These are phyloP conservation scores for Phytophthora quininea DNA, from an alignment of 352 stramenopile species.

Conservation along the genomic window DNA sequence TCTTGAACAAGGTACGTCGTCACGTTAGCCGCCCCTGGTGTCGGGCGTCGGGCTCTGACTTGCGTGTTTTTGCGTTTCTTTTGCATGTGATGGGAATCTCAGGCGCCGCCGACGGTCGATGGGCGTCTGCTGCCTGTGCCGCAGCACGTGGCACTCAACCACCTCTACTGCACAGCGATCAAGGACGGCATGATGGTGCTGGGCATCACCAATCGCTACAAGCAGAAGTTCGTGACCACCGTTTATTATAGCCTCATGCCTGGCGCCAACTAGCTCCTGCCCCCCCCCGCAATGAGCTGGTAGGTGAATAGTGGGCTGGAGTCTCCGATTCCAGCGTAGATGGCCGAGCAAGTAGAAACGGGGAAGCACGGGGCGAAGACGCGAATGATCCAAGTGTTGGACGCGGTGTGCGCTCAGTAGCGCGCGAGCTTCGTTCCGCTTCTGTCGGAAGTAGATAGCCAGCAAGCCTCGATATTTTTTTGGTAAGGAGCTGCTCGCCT, in stretches of 20 bases:
- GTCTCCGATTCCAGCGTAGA: constrained; percentile 8
- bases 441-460: constrained; percentile 42
- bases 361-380: constrained; percentile 32
- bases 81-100: constrained; percentile 9
- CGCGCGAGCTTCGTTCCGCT: constrained; percentile 31
- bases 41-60: constrained; percentile 12
- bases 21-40: constrained; percentile 5
- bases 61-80: constrained; percentile 23
- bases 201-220: constrained; percentile 97
- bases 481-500: constrained; percentile 33
- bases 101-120: constrained; percentile 94
- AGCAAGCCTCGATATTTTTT: constrained; percentile 20
- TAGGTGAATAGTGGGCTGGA: constrained; percentile 8
- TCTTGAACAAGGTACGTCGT: constrained; percentile 96
- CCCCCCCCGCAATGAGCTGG: constrained; percentile 15
- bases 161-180: constrained; percentile 99
- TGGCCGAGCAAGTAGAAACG: constrained; percentile 28
- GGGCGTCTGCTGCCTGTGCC: constrained; percentile 95
- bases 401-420: constrained; percentile 38
- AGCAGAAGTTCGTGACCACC: constrained; percentile 98
- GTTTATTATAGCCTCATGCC: constrained; percentile 97
- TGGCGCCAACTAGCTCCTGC: constrained; percentile 65
- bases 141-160: constrained; percentile 99
- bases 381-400: constrained; percentile 51
- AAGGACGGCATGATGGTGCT: constrained; percentile 99